A percentile compares a stretch with the other conserved stretches of the same genome.
phyloP scores from a whole-genome alignment of 2,329 filamentous ascomycete genomes.

The Venturia pyrina region DNA sequence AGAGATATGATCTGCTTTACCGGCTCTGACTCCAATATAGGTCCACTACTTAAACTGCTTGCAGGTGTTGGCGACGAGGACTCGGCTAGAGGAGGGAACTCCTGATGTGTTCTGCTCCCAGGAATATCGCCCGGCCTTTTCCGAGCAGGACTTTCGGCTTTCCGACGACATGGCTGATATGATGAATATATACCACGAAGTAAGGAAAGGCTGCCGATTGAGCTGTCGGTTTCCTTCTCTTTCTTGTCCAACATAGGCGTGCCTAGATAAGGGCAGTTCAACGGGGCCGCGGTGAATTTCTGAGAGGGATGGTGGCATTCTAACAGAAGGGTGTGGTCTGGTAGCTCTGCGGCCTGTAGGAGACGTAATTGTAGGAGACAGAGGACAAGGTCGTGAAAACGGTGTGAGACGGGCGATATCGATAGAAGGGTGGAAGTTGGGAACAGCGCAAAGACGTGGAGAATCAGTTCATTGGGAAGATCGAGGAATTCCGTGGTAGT shows the following conservation, averaged over 20 bases:
- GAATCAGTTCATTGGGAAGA: slow-evolving; percentile 33
- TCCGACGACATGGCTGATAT: slow-evolving; percentile 53
- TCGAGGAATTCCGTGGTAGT: slow-evolving; percentile 18
- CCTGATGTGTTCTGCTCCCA: slow-evolving; percentile 31
- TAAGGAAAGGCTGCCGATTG: slow-evolving; percentile 31
- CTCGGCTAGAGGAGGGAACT: slow-evolving; percentile 19
- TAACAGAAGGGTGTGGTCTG: slow-evolving; percentile 59
- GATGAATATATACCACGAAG: slow-evolving; percentile 56
- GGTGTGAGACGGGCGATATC: slow-evolving; percentile 49
- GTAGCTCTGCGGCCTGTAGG: slow-evolving; percentile 45
- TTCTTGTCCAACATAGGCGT: slow-evolving; percentile 48
- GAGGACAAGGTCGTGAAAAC: slow-evolving; percentile 52
- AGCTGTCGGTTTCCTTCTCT: slow-evolving; percentile 24
- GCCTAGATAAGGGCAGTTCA: slow-evolving; percentile 57
- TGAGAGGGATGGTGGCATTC: slow-evolving; percentile 69
- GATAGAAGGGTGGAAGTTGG: slow-evolving; percentile 38
- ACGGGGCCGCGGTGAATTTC: slow-evolving; percentile 57
- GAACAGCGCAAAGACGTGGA: slow-evolving; percentile 32
- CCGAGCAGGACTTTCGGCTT: slow-evolving; percentile 26
- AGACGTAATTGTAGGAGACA: slow-evolving; percentile 57
- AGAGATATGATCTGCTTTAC: slow-evolving; percentile 53
- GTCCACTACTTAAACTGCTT: not conserved
- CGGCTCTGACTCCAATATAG: slow-evolving; percentile 26
- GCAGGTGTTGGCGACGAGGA: slow-evolving; percentile 14
- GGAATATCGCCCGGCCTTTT: slow-evolving; percentile 36